Evolutionary conservation across 148 eudicot species (phyloP).

Genomic region (Chenopodium quinoa): DNA sequence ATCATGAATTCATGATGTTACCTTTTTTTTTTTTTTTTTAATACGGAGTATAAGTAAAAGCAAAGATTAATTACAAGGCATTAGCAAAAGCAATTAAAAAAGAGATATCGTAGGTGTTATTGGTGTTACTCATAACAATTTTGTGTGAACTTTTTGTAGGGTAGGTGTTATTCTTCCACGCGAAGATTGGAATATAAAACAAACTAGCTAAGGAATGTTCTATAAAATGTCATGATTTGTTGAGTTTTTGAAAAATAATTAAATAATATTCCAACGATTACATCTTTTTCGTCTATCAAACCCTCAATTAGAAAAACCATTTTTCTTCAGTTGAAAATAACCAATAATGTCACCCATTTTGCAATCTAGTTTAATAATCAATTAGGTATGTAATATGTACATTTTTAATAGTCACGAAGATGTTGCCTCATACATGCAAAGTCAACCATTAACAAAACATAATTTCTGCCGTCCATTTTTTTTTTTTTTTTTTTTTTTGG

Average conservation of each 20-base stretch:
- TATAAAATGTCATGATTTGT: neutral
- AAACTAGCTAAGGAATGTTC: conserved; percentile 2
- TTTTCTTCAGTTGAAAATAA: neutral
- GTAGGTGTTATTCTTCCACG: neutral
- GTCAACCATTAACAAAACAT: neutral
- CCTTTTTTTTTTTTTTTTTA: no score
- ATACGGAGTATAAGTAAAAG: no score
- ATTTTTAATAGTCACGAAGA: neutral
- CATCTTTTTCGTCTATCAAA: neutral
- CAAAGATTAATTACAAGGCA: no score
- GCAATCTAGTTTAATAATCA: neutral
- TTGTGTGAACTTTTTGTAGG: neutral
- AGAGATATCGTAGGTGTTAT: neutral
- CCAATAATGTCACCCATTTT: neutral
- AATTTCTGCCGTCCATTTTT: neutral
- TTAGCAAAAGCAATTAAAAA: no score
- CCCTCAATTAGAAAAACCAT: neutral
- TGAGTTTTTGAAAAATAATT: neutral
- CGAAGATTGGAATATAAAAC: neutral
- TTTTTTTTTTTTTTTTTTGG: neutral
- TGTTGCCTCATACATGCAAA: conserved; percentile 5
- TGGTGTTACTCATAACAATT: neutral
- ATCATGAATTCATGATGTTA: no score
- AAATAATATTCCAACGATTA: neutral
- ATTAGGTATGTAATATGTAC: no score